Evolutionary conservation across 2,329 filamentous ascomycete genomes (phyloP), one percentile per base, ranked within the genome.

Genomic region (Colletotrichum eremochloae): DNA sequence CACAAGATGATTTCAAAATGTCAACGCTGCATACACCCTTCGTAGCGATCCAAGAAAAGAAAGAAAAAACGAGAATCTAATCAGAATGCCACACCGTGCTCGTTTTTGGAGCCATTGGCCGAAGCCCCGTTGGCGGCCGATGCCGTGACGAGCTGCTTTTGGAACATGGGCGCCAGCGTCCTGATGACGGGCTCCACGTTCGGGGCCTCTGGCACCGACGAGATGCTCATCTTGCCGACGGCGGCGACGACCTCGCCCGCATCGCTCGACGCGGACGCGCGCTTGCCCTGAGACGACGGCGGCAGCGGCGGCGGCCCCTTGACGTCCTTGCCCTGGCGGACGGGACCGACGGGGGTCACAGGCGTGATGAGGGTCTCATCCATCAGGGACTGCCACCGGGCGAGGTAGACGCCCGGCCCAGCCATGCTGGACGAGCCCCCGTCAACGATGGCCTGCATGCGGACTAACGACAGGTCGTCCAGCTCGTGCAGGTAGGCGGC

Each of bases 351-450:
- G 0, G 84, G 79, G 1, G 82, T 84, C 0, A 83, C 86, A 0
- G 93, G 92, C 1, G 92, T 93, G 73, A 95, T 90, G 57, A 86
- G 80, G 0, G 93, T 93, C n/a, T 86, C 83, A 78, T 95, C 91
- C 3, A 95, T 84, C 8, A 95, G 83, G 0, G 88, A 84, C 78
- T 94, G 91, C 93, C 93, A 95, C 62, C 90, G 87, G 1, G 89
- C 86, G 33, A 95, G 87, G 77, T 93, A 95, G 58, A 92, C 88
- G 1, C 93, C 93, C 0, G 93, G 93, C 0, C 92, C 93, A 33
- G 85, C 86, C 65, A 87, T 74, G 53, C 63, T 75, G 44, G 65
- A 68, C 57, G 78, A 76, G 5, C 77, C 73, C 1, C 77, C 77
- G 66, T 85, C 84, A 56, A 94, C 84, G 33, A 94, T 86, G 1